Evolutionary conservation across 352 stramenopile species (phyloP).

Genomic region (Pythium volutum): DNA sequence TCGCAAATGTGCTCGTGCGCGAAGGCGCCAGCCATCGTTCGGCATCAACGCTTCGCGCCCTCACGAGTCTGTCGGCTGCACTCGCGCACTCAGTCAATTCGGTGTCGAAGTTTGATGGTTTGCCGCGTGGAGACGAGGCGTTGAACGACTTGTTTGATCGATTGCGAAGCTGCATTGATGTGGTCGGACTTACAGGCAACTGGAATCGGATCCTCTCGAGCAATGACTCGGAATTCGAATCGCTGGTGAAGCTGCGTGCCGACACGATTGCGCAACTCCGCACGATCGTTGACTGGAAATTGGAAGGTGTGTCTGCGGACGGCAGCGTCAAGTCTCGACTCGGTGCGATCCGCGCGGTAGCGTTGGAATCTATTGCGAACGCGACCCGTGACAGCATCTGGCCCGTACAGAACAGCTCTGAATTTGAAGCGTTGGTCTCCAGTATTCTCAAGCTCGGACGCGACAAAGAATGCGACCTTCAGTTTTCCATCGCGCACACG

Average conservation of each 20-base stretch:
- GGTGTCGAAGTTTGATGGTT: slow-evolving; percentile 14
- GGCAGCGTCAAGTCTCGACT: slow-evolving; percentile 23
- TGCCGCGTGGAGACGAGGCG: slow-evolving; percentile 22
- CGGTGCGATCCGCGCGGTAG: background rate
- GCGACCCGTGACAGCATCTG: slow-evolving; percentile 1
- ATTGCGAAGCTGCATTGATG: slow-evolving; percentile 18
- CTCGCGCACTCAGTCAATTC: background rate
- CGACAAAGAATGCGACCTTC: slow-evolving; percentile 38
- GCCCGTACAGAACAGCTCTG: background rate
- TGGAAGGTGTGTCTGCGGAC: slow-evolving; percentile 15
- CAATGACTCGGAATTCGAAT: background rate
- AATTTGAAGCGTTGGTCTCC: slow-evolving; percentile 29
- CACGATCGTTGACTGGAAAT: slow-evolving; percentile 22
- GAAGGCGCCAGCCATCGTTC: background rate
- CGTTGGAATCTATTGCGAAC: slow-evolving; percentile 14
- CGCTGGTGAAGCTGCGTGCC: slow-evolving; percentile 3
- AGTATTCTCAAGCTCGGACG: slow-evolving; percentile 27
- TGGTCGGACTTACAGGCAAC: slow-evolving; percentile 13
- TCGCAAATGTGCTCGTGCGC: background rate
- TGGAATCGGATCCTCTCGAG: slow-evolving; percentile 9
- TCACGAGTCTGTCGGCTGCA: background rate
- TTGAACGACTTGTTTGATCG: slow-evolving; percentile 18
- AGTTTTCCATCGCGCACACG: slow-evolving; percentile 50
- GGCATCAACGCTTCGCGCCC: background rate
- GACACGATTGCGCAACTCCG: slow-evolving; percentile 10